phyloP scores from a whole-genome alignment of 1,284 basidiomycete species.

The Wolfiporia cocos region DNA sequence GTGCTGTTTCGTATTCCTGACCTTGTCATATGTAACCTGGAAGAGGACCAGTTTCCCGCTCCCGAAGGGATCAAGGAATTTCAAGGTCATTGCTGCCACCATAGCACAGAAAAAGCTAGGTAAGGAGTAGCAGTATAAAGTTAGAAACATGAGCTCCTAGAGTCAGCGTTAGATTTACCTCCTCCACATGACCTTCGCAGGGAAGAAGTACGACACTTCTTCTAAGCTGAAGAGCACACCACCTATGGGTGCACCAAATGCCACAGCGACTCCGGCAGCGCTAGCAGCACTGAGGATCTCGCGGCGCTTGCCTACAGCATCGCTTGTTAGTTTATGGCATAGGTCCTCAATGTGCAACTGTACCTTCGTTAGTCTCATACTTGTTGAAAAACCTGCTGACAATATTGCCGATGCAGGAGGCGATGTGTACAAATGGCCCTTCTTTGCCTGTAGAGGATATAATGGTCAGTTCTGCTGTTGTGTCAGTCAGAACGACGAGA shows the following conservation, averaged over 20 bases:
- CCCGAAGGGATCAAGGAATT: slow-evolving; percentile 89
- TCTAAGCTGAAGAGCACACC: slow-evolving; percentile 91
- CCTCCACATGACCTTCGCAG: slow-evolving; percentile 93
- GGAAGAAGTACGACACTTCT: slow-evolving; percentile 95
- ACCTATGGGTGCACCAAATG: slow-evolving; percentile 98
- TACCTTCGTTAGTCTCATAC: slow-evolving; percentile 91
- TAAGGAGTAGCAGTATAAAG: background rate
- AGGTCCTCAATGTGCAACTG: slow-evolving; percentile 4
- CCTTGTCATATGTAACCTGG: slow-evolving; percentile 87
- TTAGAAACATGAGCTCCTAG: background rate
- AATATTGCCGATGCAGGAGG: slow-evolving; percentile 93
- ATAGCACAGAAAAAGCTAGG: slow-evolving; percentile 90
- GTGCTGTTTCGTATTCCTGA: slow-evolving; percentile 17
- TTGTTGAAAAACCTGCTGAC: slow-evolving; percentile 83
- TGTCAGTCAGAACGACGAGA: too few relatives aligned
- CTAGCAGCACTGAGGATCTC: slow-evolving; percentile 91
- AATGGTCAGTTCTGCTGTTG: too few relatives aligned
- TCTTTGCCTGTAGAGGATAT: slow-evolving; percentile 58
- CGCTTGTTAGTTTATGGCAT: background rate
- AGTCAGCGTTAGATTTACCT: slow-evolving; percentile 56
- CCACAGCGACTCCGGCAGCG: slow-evolving; percentile 76
- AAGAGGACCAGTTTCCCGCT: slow-evolving; percentile 82
- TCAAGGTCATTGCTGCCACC: slow-evolving; percentile 86
- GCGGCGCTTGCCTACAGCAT: slow-evolving; percentile 68
- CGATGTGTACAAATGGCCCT: slow-evolving; percentile 96